A percentile compares a stretch with the other conserved stretches of the same genome.
These are phyloP conservation scores for Phialophora chinensis DNA, from an alignment of 2,329 filamentous ascomycete species.

Conservation along the genomic window DNA sequence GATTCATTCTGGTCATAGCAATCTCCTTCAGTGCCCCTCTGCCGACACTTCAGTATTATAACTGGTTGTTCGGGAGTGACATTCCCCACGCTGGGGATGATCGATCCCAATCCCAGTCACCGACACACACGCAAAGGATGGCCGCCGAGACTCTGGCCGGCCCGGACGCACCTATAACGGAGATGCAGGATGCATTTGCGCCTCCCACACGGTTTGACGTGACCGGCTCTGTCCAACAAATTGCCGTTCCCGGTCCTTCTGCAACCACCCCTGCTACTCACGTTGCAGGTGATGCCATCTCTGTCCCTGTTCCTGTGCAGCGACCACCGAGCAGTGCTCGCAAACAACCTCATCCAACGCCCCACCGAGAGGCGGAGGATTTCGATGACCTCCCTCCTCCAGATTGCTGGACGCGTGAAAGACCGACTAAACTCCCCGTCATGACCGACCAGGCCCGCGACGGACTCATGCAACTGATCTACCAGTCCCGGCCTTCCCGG, in stretches of 20 bases:
- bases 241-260: neutral
- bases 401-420: neutral
- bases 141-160: neutral
- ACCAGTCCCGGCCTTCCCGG: neutral
- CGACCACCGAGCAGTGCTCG: neutral
- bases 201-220: neutral
- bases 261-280: neutral
- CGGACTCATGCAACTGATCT: neutral
- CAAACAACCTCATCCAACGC: neutral
- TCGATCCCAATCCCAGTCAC: conserved; percentile 60
- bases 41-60: conserved; percentile 2
- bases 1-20: neutral
- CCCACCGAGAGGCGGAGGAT: neutral
- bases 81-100: conserved; percentile 65
- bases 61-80: conserved; percentile 48
- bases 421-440: neutral
- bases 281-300: neutral
- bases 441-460: neutral
- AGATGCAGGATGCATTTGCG: neutral
- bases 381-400: neutral
- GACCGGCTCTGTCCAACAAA: neutral
- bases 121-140: conserved; percentile 40
- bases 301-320: neutral
- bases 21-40: conserved; percentile 6
- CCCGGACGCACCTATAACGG: neutral